Evolutionary conservation across 495 filamentous ascomycete genomes (phyloP).

Genomic region (Penicillium flavigenum): DNA sequence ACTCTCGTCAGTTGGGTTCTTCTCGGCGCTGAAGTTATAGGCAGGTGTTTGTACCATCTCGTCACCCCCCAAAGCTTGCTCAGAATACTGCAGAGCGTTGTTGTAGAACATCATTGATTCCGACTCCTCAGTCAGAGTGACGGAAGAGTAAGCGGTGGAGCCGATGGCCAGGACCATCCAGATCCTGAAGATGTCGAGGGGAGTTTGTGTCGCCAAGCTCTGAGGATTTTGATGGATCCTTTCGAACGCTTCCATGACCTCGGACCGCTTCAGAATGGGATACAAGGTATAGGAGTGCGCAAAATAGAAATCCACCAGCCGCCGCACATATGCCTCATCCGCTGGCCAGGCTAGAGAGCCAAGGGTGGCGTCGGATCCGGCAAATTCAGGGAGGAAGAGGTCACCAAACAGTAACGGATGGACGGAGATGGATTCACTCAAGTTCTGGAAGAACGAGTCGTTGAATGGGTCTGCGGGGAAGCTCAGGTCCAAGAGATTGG

Average conservation of each 20-base stretch:
- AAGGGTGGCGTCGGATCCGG: slow-evolving; percentile 17
- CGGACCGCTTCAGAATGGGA: slow-evolving; percentile 33
- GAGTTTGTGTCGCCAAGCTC: slow-evolving; percentile 26
- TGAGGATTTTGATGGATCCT: slow-evolving; percentile 30
- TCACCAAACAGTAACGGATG: slow-evolving; percentile 23
- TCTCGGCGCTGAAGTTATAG: background rate
- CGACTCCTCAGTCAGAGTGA: slow-evolving; percentile 38
- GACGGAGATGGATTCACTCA: slow-evolving; percentile 20
- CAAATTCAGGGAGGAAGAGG: slow-evolving; percentile 1
- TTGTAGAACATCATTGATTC: slow-evolving; percentile 38
- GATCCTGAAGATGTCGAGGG: slow-evolving; percentile 35
- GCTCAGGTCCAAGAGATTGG: background rate
- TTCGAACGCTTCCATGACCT: slow-evolving; percentile 32
- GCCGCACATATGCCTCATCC: slow-evolving; percentile 28
- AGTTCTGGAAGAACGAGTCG: slow-evolving; percentile 18
- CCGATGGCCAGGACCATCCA: slow-evolving; percentile 46
- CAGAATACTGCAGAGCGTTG: slow-evolving; percentile 40
- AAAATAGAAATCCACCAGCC: slow-evolving; percentile 40
- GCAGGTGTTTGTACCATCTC: slow-evolving; percentile 30
- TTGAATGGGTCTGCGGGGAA: slow-evolving; percentile 12
- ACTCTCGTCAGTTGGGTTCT: background rate
- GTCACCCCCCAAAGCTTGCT: slow-evolving; percentile 35
- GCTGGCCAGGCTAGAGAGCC: slow-evolving; percentile 20
- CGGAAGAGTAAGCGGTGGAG: slow-evolving; percentile 39
- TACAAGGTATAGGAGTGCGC: slow-evolving; percentile 45